phyloP scores from a whole-genome alignment of 73 alveolate species.

The Loxodes magnus region DNA sequence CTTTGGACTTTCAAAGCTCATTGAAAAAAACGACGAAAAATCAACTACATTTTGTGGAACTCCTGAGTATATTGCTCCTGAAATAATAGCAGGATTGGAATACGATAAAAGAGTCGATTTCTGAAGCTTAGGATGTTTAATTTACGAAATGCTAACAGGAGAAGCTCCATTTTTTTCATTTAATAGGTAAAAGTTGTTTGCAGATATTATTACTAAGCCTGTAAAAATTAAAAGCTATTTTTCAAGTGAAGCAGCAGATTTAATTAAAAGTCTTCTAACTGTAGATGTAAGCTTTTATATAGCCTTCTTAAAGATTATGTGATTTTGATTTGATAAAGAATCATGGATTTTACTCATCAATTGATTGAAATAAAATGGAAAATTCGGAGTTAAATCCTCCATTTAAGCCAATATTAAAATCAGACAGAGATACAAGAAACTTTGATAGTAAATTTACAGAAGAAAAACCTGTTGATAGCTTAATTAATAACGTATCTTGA shows the following conservation, averaged over 20 bases:
- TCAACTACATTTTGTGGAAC: conserved; percentile 70
- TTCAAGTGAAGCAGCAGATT: conserved; percentile 23
- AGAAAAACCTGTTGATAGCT: conserved; percentile 6
- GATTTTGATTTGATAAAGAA: conserved; percentile 41
- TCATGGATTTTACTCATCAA: conserved; percentile 62
- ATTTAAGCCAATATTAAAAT: conserved; percentile 35
- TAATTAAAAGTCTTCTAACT: conserved; percentile 15
- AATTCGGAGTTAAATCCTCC: conserved; percentile 55
- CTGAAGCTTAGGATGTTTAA: conserved; percentile 53
- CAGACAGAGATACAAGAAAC: conserved; percentile 30
- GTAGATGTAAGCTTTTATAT: conserved; percentile 14
- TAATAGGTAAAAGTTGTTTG: conserved; percentile 22
- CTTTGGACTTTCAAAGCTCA: conserved; percentile 92
- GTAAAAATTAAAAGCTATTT: conserved; percentile 28
- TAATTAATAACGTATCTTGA: no score
- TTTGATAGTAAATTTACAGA: conserved; percentile 30
- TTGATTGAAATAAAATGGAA: conserved; percentile 55
- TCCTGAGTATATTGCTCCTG: conserved; percentile 80
- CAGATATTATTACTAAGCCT: conserved; percentile 12
- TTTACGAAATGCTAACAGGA: conserved; percentile 67
- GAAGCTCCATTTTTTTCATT: conserved; percentile 47
- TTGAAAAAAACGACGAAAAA: conserved; percentile 19
- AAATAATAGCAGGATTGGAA: conserved; percentile 39
- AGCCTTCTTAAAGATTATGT: conserved; percentile 39
- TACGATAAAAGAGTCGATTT: conserved; percentile 54